Conservation (phyloP, 179 eudicot species). For the Camellia oleifera region DNA sequence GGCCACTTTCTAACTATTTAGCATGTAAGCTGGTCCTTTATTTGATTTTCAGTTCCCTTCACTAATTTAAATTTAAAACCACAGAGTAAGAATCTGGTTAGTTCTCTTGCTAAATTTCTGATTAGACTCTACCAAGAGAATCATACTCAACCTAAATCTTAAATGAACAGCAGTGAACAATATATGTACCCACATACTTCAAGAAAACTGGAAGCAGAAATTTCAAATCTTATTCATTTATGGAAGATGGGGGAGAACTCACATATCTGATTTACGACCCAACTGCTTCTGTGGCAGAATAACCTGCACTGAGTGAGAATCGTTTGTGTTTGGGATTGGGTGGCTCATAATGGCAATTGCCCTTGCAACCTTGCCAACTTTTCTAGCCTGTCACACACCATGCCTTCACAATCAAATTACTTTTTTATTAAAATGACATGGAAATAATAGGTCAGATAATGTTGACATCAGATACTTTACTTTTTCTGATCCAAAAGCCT, state of each 20-base stretch:
- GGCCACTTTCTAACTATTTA: not conserved
- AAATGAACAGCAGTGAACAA: not conserved
- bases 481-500: not conserved
- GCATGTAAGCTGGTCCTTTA: not conserved
- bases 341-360: constrained; percentile 94
- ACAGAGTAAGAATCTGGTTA: not conserved
- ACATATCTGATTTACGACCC: constrained; percentile 87
- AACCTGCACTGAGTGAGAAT: constrained; percentile 80
- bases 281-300: constrained; percentile 92
- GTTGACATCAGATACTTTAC: not conserved
- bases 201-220: not conserved
- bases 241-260: constrained; percentile 30
- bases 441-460: not conserved
- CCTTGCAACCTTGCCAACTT: constrained; percentile 88
- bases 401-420: not conserved
- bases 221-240: not conserved
- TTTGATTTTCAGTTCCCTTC: not conserved
- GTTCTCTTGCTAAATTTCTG: not conserved
- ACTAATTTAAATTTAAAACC: not conserved
- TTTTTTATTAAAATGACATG: not conserved
- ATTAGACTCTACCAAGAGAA: not conserved
- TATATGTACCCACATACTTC: not conserved
- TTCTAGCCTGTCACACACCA: constrained; percentile 54
- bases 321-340: constrained; percentile 81
- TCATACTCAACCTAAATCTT: not conserved